These are phyloP conservation scores for Diaporthe longicolla DNA, from an alignment of 2,329 filamentous ascomycete genomes.

Conservation along the genomic window DNA sequence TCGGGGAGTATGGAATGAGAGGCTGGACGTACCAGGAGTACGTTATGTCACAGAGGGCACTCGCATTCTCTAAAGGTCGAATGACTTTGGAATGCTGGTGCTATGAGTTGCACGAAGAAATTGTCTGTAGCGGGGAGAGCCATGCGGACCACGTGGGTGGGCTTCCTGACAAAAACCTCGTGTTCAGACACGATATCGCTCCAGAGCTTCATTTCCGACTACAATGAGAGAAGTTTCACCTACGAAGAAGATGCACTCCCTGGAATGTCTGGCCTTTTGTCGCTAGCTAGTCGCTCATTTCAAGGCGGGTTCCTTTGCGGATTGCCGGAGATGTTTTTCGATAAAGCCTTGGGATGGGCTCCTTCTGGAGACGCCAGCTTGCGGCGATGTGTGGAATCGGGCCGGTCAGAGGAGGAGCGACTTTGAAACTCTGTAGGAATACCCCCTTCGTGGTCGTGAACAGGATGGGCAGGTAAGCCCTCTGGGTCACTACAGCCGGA, in stretches of 20 bases:
- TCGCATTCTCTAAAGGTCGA: background rate
- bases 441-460: slow-evolving; percentile 35
- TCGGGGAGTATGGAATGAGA: background rate
- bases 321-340: slow-evolving; percentile 44
- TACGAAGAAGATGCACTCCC: slow-evolving; percentile 43
- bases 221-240: slow-evolving; percentile 21
- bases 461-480: slow-evolving; percentile 23
- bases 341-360: slow-evolving; percentile 41
- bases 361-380: background rate
- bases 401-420: background rate
- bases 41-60: background rate
- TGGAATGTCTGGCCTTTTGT: slow-evolving; percentile 38
- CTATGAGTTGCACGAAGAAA: slow-evolving; percentile 7
- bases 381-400: slow-evolving; percentile 4
- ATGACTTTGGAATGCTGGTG: slow-evolving; percentile 10
- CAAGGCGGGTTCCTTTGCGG: slow-evolving; percentile 44
- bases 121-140: too few species aligned
- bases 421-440: background rate
- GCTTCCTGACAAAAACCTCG: too few species aligned
- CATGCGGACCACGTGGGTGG: too few species aligned
- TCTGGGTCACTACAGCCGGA: background rate
- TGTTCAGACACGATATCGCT: background rate
- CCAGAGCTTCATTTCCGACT: background rate
- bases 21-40: slow-evolving; percentile 33
- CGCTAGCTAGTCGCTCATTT: slow-evolving; percentile 37